Base-by-base conservation (phyloP, 768 basidiomycete species). In the Amanita rubescens region DNA sequence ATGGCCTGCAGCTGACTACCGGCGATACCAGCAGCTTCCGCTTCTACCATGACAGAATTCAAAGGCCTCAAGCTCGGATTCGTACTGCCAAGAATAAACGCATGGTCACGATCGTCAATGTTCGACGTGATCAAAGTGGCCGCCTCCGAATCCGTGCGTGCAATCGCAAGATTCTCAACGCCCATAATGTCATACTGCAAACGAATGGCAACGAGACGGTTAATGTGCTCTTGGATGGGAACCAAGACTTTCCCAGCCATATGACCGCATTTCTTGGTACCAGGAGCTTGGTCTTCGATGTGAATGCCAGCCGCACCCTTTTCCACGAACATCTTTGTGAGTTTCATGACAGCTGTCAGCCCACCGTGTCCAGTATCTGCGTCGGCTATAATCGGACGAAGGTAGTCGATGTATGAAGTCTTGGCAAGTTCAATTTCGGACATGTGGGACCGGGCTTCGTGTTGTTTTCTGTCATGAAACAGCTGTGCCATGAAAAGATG, bases 131-230 rank as follows among this genome's bases (percentile, higher is more conserved):
- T 90, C 63, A 99, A 81, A 1, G 96, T 97, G 1, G 96, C 95
- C 5, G 96, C 95, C 69, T 98, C 95, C 3, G 94, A 94, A 67
- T 98, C 95, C 2, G 96, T 98, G 52, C 96, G 84, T 7, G 94
- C 89, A 65, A 99, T 79, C 62, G 89, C 81, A 60, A 98, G 80
- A 70, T 96, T 97, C 63, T 90, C 87, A 44, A 96, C 93, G 51
- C 95, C 94, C 94, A 98, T 94, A 65, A 99, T 90, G 66, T 98
- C 96, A 65, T 87, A 97, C 71, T 98, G 96, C 41, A 97, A 78
- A 24, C 96, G 91, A 65, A 98, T 95, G 41, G 96, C 94, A 47
- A 97, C 85, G 53, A 99, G 85, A 49, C 96, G 90, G 70, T 96
- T 96, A 72, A 98, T 94, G 72, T 99, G 96, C 75, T 98, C 96